Evolutionary conservation across 345 rosid genomes (phyloP).

Genomic region (Eucalyptus urophylla): DNA sequence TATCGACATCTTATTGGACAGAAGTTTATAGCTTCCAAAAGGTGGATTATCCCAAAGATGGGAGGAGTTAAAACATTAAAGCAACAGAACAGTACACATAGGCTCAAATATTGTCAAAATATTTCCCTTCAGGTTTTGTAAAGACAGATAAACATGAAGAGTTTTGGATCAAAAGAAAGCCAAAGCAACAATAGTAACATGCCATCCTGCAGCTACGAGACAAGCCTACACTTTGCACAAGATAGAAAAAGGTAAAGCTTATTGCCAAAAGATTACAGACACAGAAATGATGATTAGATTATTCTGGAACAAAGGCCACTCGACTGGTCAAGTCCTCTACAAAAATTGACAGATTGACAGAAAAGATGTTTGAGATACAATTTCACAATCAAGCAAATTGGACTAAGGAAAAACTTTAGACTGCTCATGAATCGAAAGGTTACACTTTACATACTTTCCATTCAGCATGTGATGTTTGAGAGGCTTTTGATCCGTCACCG

Average conservation of each 20-base stretch:
- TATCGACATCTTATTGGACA: neutral
- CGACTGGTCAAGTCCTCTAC: neutral
- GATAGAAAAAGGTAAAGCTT: neutral
- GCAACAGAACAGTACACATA: neutral
- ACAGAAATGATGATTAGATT: neutral
- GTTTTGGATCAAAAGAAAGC: neutral
- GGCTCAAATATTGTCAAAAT: neutral
- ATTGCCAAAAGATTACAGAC: neutral
- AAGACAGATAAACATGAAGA: neutral
- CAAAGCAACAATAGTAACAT: neutral
- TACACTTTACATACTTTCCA: constrained; percentile 71
- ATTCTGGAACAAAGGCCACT: neutral
- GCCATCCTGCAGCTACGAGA: neutral
- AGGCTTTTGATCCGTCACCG: constrained; percentile 17
- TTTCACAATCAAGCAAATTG: neutral
- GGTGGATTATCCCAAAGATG: neutral
- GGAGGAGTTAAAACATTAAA: neutral
- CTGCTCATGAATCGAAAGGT: neutral
- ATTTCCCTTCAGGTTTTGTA: neutral
- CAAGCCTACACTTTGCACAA: neutral
- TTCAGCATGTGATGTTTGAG: constrained; percentile 33
- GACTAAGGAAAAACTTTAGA: neutral
- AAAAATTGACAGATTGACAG: neutral
- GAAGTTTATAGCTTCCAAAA: neutral
- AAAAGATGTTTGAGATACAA: neutral